phyloP scores from a whole-genome alignment of 2,329 filamentous ascomycete genomes.

The Akanthomyces dipterigenus region DNA sequence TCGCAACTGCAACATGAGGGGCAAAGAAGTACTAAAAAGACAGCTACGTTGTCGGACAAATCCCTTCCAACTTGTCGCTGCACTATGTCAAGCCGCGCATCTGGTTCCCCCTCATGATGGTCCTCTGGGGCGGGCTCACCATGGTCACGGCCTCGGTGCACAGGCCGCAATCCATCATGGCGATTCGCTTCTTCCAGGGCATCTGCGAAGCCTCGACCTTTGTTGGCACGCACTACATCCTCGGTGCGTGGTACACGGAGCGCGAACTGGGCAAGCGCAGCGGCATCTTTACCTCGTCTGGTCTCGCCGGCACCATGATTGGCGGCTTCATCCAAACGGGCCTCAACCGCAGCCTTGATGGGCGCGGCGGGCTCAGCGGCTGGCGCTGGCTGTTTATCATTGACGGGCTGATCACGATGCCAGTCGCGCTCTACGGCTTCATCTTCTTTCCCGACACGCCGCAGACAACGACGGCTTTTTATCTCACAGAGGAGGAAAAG shows the following conservation, averaged over 20 bases:
- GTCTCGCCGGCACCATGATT: conserved; percentile 46
- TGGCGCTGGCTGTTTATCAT: conserved; percentile 69
- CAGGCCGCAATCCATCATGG: conserved; percentile 30
- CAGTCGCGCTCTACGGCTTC: conserved; percentile 28
- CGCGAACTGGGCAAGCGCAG: conserved; percentile 56
- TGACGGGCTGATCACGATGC: conserved; percentile 47
- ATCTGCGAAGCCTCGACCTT: conserved; percentile 33
- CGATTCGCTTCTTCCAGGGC: conserved; percentile 33
- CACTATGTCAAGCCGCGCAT: conserved; percentile 57
- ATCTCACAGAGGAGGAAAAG: conserved; percentile 40
- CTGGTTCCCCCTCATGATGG: conserved; percentile 58
- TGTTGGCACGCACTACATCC: conserved; percentile 35
- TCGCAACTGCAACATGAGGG: too few species aligned
- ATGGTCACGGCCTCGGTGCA: conserved; percentile 43
- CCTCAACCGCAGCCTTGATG: conserved; percentile 42
- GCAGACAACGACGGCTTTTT: conserved; percentile 37
- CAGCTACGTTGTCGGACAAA: conserved; percentile 46
- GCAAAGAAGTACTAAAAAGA: neutral
- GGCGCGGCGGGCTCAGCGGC: conserved; percentile 48
- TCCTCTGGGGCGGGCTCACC: conserved; percentile 57
- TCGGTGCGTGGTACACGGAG: conserved; percentile 52
- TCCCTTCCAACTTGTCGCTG: conserved; percentile 55
- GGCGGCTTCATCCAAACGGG: conserved; percentile 55
- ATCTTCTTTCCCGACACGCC: conserved; percentile 35
- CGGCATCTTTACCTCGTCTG: conserved; percentile 56